Evolutionary conservation across 2,329 filamentous ascomycete species (phyloP).

Genomic region (Dryadomyces sulphureus): DNA sequence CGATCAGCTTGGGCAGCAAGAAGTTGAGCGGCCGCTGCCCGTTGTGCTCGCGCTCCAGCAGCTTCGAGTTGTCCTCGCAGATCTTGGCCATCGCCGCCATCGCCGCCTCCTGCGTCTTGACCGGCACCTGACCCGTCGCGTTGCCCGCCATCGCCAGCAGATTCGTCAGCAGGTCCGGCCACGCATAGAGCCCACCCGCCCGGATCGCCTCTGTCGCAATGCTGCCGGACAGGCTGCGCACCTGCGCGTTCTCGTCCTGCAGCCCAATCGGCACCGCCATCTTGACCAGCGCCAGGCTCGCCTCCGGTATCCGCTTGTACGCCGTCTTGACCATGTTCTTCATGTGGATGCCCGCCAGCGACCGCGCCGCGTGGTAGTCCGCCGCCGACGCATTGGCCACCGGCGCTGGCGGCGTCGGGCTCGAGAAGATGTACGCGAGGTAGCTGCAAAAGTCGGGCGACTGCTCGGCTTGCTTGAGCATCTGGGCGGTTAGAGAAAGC

Average conservation of each 20-base stretch:
- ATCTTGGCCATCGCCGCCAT: constrained; percentile 91
- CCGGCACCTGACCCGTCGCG: constrained; percentile 48
- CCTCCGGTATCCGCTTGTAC: constrained; percentile 61
- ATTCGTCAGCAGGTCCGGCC: constrained; percentile 81
- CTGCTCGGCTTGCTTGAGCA: constrained; percentile 77
- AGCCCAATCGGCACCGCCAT: constrained; percentile 64
- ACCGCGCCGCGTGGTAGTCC: constrained; percentile 63
- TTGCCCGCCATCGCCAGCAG: constrained; percentile 68
- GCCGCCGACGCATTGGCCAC: constrained; percentile 42
- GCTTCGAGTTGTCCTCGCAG: constrained; percentile 86
- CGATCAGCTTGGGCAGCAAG: constrained; percentile 78
- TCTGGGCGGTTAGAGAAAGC: constrained; percentile 35
- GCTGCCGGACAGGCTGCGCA: constrained; percentile 80
- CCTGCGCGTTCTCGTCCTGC: constrained; percentile 66
- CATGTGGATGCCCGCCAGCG: constrained; percentile 81
- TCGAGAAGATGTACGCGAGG: constrained; percentile 79
- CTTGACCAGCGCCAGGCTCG: constrained; percentile 63
- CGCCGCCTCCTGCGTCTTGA: constrained; percentile 74
- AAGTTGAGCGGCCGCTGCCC: constrained; percentile 78
- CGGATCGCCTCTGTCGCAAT: constrained; percentile 87
- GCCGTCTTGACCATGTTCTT: constrained; percentile 78
- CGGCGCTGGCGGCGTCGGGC: constrained; percentile 42
- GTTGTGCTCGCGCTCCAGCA: constrained; percentile 75
- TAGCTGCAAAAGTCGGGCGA: constrained; percentile 97
- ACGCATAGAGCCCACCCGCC: constrained; percentile 71